Evolutionary conservation across 805 yeast species (phyloP).

Genomic region (Komagataella mondaviorum): DNA sequence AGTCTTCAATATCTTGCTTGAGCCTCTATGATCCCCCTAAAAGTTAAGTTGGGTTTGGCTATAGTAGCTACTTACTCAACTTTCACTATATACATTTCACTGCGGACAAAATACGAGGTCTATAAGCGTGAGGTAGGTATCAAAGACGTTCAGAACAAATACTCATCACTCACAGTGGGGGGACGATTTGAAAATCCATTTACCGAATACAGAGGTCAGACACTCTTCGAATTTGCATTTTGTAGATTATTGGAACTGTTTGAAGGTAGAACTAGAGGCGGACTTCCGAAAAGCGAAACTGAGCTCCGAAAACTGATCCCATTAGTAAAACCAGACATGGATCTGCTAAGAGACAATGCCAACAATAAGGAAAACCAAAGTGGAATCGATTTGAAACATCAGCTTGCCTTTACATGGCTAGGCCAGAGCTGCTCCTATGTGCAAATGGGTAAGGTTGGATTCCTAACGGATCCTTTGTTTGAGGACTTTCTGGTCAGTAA

Average conservation of each 20-base stretch:
- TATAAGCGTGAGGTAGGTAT: constrained; percentile 17
- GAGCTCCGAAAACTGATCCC: constrained; percentile 48
- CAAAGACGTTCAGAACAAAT: constrained; percentile 15
- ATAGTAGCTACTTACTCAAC: constrained; percentile 43
- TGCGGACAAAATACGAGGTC: constrained; percentile 41
- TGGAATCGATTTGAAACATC: constrained; percentile 23
- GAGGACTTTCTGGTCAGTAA: constrained; percentile 47
- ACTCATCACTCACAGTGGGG: constrained; percentile 34
- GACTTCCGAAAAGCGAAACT: constrained; percentile 32
- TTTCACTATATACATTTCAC: constrained; percentile 48
- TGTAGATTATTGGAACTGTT: constrained; percentile 63
- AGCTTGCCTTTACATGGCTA: constrained; percentile 73
- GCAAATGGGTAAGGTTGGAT: constrained; percentile 56
- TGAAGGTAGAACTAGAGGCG: constrained; percentile 45
- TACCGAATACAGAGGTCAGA: constrained; percentile 79
- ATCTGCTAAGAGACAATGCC: constrained; percentile 17
- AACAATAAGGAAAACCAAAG: constrained; percentile 7
- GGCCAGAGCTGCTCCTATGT: constrained; percentile 83
- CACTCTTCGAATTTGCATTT: constrained; percentile 70
- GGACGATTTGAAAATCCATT: constrained; percentile 90
- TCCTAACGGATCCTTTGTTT: constrained; percentile 81
- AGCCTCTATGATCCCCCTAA: constrained; percentile 7
- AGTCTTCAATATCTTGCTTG: not conserved
- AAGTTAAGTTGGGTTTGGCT: constrained; percentile 27
- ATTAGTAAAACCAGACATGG: constrained; percentile 40